Conservation (phyloP, 2,329 filamentous ascomycete species). For the Fusarium chuoi region DNA sequence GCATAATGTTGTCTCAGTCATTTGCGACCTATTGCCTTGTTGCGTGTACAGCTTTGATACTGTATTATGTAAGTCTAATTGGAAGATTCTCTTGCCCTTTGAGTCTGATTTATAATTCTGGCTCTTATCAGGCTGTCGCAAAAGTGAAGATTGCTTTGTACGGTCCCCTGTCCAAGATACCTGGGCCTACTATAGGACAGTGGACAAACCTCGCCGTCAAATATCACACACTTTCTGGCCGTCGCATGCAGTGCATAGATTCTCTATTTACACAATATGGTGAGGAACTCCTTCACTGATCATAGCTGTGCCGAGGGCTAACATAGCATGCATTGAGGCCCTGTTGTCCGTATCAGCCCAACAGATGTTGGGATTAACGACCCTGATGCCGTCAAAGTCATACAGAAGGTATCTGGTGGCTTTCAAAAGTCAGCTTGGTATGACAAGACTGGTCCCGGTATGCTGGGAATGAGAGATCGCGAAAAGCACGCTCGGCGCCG, state of each 20-base stretch:
- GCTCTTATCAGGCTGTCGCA: background rate
- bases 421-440: background rate
- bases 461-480: conserved; percentile 3
- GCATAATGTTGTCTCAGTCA: background rate
- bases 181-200: background rate
- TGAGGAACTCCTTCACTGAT: fast-evolving
- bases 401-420: background rate
- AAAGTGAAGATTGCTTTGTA: background rate
- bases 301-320: fast-evolving
- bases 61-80: background rate
- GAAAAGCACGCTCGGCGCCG: background rate
- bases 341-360: background rate
- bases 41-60: background rate
- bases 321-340: background rate
- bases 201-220: background rate
- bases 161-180: background rate
- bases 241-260: background rate
- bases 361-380: background rate
- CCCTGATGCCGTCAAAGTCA: background rate
- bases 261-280: background rate
- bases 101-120: fast-evolving
- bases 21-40: background rate
- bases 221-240: background rate
- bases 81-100: fast-evolving
- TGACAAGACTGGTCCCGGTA: background rate